Percentiles rank a stretch among this genome's conserved stretches.
phyloP scores from a whole-genome alignment of 768 basidiomycete species.

The Sarcodon aspratus region DNA sequence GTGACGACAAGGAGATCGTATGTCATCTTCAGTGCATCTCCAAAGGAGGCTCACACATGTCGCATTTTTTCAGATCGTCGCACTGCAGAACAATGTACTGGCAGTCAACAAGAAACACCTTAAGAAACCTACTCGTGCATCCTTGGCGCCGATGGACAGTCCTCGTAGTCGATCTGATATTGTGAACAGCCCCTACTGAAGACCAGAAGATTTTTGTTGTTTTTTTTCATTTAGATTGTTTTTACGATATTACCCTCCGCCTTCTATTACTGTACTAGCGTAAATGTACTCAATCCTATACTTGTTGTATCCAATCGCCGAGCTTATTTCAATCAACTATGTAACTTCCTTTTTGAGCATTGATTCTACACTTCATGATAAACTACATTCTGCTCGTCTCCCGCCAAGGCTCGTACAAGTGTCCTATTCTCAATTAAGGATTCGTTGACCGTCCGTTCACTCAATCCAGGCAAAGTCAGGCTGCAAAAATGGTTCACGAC shows the following conservation, averaged over 20 bases:
- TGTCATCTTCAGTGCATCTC: constrained; percentile 16
- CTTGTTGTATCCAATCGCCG: no score
- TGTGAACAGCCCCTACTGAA: constrained; percentile 34
- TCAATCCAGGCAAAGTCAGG: constrained; percentile 69
- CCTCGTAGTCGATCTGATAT: constrained; percentile 47
- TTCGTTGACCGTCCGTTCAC: neutral
- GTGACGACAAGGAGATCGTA: constrained; percentile 94
- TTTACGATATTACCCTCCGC: no score
- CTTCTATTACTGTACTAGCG: no score
- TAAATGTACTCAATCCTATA: no score
- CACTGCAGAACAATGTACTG: constrained; percentile 87
- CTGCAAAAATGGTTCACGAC: constrained; percentile 96
- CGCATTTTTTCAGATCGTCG: constrained; percentile 63
- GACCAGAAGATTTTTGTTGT: neutral
- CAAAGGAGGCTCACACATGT: neutral
- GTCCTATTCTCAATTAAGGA: neutral
- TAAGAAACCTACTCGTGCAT: constrained; percentile 69
- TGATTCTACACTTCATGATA: constrained; percentile 39
- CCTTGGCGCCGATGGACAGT: constrained; percentile 37
- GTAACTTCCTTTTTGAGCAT: no score
- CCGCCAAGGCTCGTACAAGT: constrained; percentile 57
- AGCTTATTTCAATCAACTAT: no score
- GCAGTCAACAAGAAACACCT: constrained; percentile 91
- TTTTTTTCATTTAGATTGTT: no score
- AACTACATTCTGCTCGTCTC: constrained; percentile 92